Conservation (phyloP, 176 grass and related monocot species). For the Ananas comosus region DNA sequence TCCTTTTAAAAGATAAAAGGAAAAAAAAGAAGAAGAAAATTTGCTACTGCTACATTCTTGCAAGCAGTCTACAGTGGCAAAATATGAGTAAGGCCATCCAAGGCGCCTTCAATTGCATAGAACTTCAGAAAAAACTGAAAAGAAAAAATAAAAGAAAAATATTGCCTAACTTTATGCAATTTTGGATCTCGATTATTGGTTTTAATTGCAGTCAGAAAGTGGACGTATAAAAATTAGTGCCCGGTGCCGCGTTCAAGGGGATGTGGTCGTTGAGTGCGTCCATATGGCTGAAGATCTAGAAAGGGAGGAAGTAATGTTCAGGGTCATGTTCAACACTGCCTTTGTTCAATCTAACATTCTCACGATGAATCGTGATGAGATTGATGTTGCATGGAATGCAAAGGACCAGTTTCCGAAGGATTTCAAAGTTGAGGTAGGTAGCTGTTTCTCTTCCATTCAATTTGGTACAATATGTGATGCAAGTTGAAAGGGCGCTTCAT, state of each 20-base stretch:
- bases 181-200: constrained; percentile 1
- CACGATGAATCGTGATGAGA: constrained; percentile 68
- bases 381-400: constrained; percentile 81
- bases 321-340: constrained; percentile 91
- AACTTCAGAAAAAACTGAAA: not conserved
- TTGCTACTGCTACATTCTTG: no score
- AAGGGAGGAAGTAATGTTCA: constrained; percentile 74
- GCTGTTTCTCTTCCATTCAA: constrained; percentile 11
- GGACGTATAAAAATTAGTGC: constrained; percentile 25
- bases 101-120: not conserved
- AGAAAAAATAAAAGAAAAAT: no score
- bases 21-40: no score
- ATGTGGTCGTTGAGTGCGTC: constrained; percentile 89
- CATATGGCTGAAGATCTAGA: constrained; percentile 57
- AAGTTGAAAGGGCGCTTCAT: constrained; percentile 27
- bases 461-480: constrained; percentile 4
- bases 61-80: no score
- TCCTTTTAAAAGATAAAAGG: no score
- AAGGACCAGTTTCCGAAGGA: constrained; percentile 77
- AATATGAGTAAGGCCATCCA: no score
- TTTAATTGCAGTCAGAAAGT: constrained; percentile 40
- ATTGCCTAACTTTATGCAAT: not conserved
- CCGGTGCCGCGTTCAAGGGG: constrained; percentile 40
- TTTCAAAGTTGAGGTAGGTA: constrained; percentile 77
- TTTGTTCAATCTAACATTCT: constrained; percentile 80